Evolutionary conservation across 2,329 filamentous ascomycete genomes (phyloP).

Genomic region (Pestalotiopsis sp.): DNA sequence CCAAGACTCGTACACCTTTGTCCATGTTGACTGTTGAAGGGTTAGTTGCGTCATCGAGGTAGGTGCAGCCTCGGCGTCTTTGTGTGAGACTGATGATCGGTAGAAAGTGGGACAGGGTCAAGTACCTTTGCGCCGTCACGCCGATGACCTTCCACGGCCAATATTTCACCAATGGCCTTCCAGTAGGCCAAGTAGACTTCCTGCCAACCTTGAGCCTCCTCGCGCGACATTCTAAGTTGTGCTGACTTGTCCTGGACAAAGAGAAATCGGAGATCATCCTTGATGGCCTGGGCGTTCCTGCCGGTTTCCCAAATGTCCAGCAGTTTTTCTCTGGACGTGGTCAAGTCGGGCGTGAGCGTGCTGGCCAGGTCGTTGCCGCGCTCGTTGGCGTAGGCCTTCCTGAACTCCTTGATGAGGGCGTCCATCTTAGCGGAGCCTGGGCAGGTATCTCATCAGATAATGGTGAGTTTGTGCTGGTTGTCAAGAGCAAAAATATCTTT

Average conservation of each 20-base stretch:
- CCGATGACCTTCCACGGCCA: conserved; percentile 60
- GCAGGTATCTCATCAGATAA: background rate
- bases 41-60: conserved; percentile 13
- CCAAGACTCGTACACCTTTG: conserved; percentile 85
- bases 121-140: conserved; percentile 31
- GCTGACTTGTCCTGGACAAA: conserved; percentile 61
- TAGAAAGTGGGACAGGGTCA: background rate
- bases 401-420: conserved; percentile 71
- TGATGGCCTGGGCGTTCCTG: conserved; percentile 60
- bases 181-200: conserved; percentile 84
- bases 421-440: conserved; percentile 57
- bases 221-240: conserved; percentile 55
- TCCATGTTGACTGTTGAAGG: conserved; percentile 60
- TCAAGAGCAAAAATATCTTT: background rate
- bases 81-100: background rate
- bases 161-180: conserved; percentile 75
- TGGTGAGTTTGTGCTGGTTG: background rate
- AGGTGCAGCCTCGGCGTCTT: background rate
- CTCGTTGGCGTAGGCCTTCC: conserved; percentile 60
- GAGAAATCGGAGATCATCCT: conserved; percentile 71
- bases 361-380: conserved; percentile 74
- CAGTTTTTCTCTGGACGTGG: conserved; percentile 65
- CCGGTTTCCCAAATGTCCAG: conserved; percentile 71
- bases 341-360: conserved; percentile 71
- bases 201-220: conserved; percentile 78